Percentiles rank a stretch among this genome's conserved stretches.
Evolutionary conservation across 805 yeast genomes (phyloP).

Genomic region (Jamesozyma lodderae): DNA sequence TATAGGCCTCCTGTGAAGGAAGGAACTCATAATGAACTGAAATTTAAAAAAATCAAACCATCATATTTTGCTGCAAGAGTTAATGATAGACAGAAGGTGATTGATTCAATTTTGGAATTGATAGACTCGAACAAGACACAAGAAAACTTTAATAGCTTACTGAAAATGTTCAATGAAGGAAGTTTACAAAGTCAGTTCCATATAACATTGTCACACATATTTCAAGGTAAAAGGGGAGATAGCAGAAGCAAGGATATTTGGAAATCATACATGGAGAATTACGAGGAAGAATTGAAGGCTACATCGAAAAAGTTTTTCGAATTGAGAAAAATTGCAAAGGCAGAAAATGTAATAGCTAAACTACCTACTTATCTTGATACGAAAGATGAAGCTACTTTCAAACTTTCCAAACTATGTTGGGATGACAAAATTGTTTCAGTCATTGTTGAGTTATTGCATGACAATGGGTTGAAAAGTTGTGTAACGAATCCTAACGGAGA

Average conservation of each 20-base stretch:
- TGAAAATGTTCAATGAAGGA: constrained; percentile 7
- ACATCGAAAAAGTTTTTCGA: background rate
- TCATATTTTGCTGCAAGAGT: constrained; percentile 41
- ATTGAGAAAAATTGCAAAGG: background rate
- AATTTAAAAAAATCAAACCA: constrained; percentile 25
- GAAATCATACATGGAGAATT: constrained; percentile 21
- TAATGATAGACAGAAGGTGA: constrained; percentile 11
- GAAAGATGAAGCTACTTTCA: constrained; percentile 32
- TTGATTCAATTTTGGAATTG: constrained; percentile 9
- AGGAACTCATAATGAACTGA: constrained; percentile 4
- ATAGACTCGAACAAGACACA: constrained; percentile 1
- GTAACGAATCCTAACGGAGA: constrained; percentile 8
- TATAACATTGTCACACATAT: constrained; percentile 52
- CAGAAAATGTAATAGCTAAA: constrained; percentile 2
- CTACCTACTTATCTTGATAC: constrained; percentile 7
- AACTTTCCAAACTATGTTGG: constrained; percentile 40
- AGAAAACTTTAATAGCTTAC: background rate
- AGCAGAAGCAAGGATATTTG: constrained; percentile 20
- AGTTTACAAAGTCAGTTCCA: constrained; percentile 52
- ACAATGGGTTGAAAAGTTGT: constrained; percentile 4
- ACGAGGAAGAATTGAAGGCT: constrained; percentile 8
- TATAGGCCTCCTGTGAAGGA: constrained; percentile 44
- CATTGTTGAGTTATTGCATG: constrained; percentile 31
- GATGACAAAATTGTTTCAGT: constrained; percentile 46
- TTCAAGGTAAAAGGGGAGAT: constrained; percentile 27